Base-by-base conservation (phyloP, 225 moss, liverwort and hornwort genomes). In the Thuidium tamariscinum region DNA sequence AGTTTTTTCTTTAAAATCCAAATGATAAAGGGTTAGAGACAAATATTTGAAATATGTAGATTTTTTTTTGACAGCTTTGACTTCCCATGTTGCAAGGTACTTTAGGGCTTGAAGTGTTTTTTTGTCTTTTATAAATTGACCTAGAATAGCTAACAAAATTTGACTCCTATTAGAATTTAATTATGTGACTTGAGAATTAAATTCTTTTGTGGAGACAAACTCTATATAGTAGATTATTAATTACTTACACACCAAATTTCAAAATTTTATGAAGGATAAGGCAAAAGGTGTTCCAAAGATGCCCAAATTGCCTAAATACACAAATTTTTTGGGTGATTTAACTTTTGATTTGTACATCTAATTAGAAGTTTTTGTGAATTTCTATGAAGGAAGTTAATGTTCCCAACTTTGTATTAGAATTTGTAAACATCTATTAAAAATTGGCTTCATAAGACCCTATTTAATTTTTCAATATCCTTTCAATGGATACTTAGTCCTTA, bases 281-380 rank as follows among this genome's bases (percentile, higher is more conserved):
- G 9, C 9, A 69, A 69, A 69, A 69, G 23, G 39, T 66, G 11
- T 0, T 3, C 4, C 0, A 20, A 19, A 65, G 19, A 66, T 67
- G 37, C 4, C 10, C 23, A 25, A 56, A 23, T 56, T 56, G 22
- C 55, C 2, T 21, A 1, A 57, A 25, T 25, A 10, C 11, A 11
- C 26, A 59, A 37, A 7, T 67, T 66, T 21, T 25, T 1, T 0
- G 11, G 11, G 1, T 23, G 13, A 1, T 0, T 4, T 14, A 25
- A 69, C 0, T 69, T 69, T 69, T 41, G 0, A 25, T 41, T 0
- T 1, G 0, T 0, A 0, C 15, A 69, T 69, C 2, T 0, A 0
- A 26, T 69, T 69, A 0, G 2, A 26, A 5, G 5, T 8, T 15
- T 41, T 5, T 41, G 1, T 41, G 41, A 26, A 16, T 14, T 14